Conservation (phyloP, 306 rosid species). For the Inga oerstediana region DNA sequence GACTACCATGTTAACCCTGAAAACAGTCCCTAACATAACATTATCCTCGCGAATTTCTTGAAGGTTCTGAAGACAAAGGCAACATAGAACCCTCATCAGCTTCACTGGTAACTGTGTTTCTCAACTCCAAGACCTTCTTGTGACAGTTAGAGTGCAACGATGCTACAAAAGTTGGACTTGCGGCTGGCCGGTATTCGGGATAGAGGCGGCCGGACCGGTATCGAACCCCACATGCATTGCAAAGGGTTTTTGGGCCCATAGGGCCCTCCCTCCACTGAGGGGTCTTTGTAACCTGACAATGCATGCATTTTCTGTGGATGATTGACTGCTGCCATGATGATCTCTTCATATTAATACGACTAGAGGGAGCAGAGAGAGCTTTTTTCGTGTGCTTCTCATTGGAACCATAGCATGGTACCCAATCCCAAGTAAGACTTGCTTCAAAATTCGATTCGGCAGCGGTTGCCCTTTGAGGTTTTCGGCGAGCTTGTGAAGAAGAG, state of each 20-base stretch:
- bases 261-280: constrained; percentile 48
- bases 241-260: constrained; percentile 32
- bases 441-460: constrained; percentile 36
- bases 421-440: constrained; percentile 29
- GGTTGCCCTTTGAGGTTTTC: constrained; percentile 4
- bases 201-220: constrained; percentile 42
- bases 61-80: constrained; percentile 32
- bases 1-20: constrained; percentile 39
- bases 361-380: constrained; percentile 27
- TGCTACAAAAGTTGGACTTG: constrained; percentile 41
- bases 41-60: constrained; percentile 37
- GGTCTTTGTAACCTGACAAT: constrained; percentile 35
- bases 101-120: constrained; percentile 16
- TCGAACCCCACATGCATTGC: constrained; percentile 48
- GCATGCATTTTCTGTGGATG: constrained; percentile 31
- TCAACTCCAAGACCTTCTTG: constrained; percentile 35
- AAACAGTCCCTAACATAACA: constrained; percentile 32
- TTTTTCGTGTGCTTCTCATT: constrained; percentile 39
- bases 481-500: constrained; percentile 15
- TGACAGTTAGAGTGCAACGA: constrained; percentile 43
- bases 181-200: constrained; percentile 46
- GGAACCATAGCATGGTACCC: constrained; percentile 15
- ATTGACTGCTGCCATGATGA: constrained; percentile 5
- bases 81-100: constrained; percentile 24
- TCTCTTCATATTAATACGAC: constrained; percentile 31